These are phyloP conservation scores for Rosa rugosa DNA, from an alignment of 306 rosid species.

Conservation along the genomic window DNA sequence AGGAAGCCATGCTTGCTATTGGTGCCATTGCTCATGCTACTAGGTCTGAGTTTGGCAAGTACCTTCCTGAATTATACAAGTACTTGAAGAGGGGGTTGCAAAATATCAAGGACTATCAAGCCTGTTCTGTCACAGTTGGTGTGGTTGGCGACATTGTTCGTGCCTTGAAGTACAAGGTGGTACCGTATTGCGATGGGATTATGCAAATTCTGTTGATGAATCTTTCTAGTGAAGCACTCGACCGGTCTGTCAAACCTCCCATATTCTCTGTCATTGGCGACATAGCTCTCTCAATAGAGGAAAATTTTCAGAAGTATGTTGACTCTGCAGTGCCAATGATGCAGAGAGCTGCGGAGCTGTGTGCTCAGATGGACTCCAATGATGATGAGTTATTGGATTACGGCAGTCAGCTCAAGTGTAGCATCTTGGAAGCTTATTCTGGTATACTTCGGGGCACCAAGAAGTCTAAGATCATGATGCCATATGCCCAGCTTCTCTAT, in stretches of 20 bases:
- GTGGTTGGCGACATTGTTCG: conserved; percentile 38
- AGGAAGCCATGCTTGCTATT: conserved; percentile 43
- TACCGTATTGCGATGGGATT: conserved; percentile 31
- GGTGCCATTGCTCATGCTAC: conserved; percentile 38
- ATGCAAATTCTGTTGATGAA: conserved; percentile 23
- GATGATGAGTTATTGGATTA: conserved; percentile 36
- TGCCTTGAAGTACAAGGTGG: conserved; percentile 32
- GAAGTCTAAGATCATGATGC: conserved; percentile 31
- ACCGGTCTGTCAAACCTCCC: conserved; percentile 39
- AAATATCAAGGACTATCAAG: conserved; percentile 36
- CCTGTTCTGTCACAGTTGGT: conserved; percentile 38
- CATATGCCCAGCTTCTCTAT: conserved; percentile 32
- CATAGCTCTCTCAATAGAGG: conserved; percentile 34
- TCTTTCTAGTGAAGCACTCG: conserved; percentile 32
- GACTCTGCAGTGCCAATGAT: conserved; percentile 29
- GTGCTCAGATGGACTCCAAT: conserved; percentile 26
- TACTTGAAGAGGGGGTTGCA: conserved; percentile 40
- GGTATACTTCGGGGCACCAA: conserved; percentile 35
- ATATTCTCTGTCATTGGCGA: conserved; percentile 38
- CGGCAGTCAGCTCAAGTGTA: conserved; percentile 36
- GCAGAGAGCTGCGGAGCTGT: conserved; percentile 36
- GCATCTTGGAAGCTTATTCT: conserved; percentile 41
- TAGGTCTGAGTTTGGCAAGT: conserved; percentile 19
- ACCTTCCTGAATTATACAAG: conserved; percentile 27
- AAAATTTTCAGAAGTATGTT: conserved; percentile 34